phyloP scores from a whole-genome alignment of 108 stramenopile species.

The Poteriospumella lacustris region DNA sequence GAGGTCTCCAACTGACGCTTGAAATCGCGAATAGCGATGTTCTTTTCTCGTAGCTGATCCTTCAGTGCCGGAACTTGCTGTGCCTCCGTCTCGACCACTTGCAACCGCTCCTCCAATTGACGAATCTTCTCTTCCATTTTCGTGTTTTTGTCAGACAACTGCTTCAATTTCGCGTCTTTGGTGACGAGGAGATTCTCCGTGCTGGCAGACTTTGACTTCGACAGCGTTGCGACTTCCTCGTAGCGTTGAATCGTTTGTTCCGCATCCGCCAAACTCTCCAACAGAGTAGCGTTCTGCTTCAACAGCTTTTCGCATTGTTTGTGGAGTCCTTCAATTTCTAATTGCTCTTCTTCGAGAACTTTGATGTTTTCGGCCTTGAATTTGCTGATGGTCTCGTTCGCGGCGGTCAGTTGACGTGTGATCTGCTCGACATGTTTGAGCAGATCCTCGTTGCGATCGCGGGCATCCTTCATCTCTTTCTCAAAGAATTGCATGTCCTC shows the following conservation, averaged over 20 bases:
- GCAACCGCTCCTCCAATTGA: not conserved
- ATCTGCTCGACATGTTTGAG: not conserved
- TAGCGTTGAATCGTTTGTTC: not conserved
- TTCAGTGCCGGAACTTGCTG: not conserved
- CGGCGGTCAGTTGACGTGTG: not conserved
- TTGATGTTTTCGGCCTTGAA: not conserved
- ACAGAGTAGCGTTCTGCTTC: constrained; percentile 1
- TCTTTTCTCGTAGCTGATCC: constrained; percentile 21
- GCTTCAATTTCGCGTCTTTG: not conserved
- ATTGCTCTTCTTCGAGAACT: not conserved
- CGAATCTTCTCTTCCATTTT: not conserved
- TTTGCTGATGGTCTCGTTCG: not conserved
- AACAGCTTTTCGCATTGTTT: not conserved
- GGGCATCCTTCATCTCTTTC: not conserved
- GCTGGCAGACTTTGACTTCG: not conserved
- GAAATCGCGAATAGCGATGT: not conserved
- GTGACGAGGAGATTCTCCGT: not conserved
- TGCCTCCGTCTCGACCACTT: not conserved
- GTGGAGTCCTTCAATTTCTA: not conserved
- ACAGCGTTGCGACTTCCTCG: not conserved
- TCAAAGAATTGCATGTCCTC: not conserved
- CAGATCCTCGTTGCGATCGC: not conserved
- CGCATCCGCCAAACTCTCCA: not conserved
- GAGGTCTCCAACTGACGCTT: constrained; percentile 12
- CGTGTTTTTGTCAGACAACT: not conserved